Evolutionary conservation across 768 basidiomycete species (phyloP).

Genomic region (Termitomyces sp.): DNA sequence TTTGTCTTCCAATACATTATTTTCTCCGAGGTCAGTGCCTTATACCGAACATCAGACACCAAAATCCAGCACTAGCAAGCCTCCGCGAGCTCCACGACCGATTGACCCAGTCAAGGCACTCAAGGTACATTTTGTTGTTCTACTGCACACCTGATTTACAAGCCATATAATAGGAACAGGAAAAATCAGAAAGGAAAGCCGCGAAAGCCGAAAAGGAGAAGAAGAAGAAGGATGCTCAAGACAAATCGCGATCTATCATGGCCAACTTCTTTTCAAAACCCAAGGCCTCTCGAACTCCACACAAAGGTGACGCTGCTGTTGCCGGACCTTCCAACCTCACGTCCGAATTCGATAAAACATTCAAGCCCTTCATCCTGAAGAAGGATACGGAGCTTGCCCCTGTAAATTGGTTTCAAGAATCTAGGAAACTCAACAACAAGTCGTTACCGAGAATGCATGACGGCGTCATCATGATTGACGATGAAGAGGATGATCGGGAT

Average conservation of each 20-base stretch:
- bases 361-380: conserved; percentile 77
- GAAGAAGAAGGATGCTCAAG: conserved; percentile 64
- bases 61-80: conserved; percentile 12
- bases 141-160: not conserved
- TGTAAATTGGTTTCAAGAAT: conserved; percentile 56
- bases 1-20: conserved; percentile 16
- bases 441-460: conserved; percentile 18
- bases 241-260: conserved; percentile 73
- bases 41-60: not conserved
- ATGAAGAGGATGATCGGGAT: conserved; percentile 12
- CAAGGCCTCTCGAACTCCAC: conserved; percentile 26
- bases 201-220: conserved; percentile 69
- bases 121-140: conserved; percentile 34
- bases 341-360: conserved; percentile 68
- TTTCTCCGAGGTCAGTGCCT: not conserved
- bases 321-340: conserved; percentile 33
- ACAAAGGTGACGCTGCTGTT: conserved; percentile 20
- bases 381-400: conserved; percentile 72
- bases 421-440: conserved; percentile 21
- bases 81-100: conserved; percentile 43
- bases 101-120: conserved; percentile 52
- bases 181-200: conserved; percentile 59
- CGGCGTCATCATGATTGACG: conserved; percentile 58
- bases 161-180: conserved; percentile 51
- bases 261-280: conserved; percentile 73